Evolutionary conservation across 768 basidiomycete species (phyloP).

Genomic region (Collybia nuda): DNA sequence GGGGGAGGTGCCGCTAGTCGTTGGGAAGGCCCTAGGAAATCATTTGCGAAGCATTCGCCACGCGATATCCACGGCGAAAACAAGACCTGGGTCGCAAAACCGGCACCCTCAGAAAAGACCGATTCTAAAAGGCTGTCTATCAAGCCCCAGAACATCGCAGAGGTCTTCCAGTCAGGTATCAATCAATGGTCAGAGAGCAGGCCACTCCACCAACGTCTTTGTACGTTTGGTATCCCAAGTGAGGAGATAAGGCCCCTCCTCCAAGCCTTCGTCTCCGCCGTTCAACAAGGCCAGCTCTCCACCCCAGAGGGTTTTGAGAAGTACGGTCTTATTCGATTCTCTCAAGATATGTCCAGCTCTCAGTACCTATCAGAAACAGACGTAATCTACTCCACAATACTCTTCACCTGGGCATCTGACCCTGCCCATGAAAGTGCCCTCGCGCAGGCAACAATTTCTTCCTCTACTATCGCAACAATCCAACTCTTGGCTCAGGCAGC

Average conservation of each 20-base stretch:
- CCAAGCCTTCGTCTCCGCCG: constrained; percentile 34
- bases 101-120: neutral
- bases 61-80: neutral
- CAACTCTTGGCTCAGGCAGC: constrained; percentile 32
- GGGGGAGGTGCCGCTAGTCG: neutral
- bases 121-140: neutral
- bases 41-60: no score
- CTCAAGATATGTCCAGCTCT: constrained; percentile 27
- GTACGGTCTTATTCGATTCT: constrained; percentile 45
- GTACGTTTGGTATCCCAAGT: constrained; percentile 47
- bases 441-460: constrained; percentile 21
- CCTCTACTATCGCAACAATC: constrained; percentile 37
- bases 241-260: constrained; percentile 41
- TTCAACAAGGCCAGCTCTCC: constrained; percentile 33
- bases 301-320: constrained; percentile 23
- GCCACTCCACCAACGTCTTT: constrained; percentile 37
- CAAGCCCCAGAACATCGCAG: constrained; percentile 19
- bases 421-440: constrained; percentile 25
- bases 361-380: constrained; percentile 34
- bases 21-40: no score
- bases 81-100: neutral
- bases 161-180: constrained; percentile 36
- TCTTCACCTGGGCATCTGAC: constrained; percentile 56
- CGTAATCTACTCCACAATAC: constrained; percentile 47
- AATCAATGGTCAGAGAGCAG: constrained; percentile 34